Percentiles rank a stretch among this genome's conserved stretches.
Evolutionary conservation across 148 eudicot species (phyloP).

Genomic region (Nepenthes gracilis): DNA sequence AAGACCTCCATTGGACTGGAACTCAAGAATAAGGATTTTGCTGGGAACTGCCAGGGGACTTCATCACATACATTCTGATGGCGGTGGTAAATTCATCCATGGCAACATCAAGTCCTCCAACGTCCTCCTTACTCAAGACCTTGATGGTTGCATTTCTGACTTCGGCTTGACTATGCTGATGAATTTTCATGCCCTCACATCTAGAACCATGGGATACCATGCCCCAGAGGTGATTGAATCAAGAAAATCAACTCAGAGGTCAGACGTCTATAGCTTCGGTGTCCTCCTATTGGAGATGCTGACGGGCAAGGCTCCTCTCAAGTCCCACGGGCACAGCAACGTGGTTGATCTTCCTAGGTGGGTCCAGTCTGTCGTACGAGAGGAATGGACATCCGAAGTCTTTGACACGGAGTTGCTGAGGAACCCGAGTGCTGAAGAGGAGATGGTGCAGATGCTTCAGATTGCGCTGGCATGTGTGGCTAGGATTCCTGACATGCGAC

Average conservation of each 20-base stretch:
- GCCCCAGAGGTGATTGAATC: conserved; percentile 77
- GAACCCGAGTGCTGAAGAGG: conserved; percentile 54
- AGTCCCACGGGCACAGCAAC: conserved; percentile 41
- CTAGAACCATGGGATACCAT: conserved; percentile 56
- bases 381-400: conserved; percentile 96
- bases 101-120: conserved; percentile 91
- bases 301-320: conserved; percentile 68
- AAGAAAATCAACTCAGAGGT: conserved; percentile 49
- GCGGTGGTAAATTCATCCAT: conserved; percentile 52
- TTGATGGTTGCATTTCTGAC: conserved; percentile 51
- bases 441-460: conserved; percentile 92
- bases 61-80: conserved; percentile 65
- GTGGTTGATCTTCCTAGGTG: conserved; percentile 83
- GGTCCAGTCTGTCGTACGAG: conserved; percentile 87
- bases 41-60: conserved; percentile 71
- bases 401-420: conserved; percentile 64
- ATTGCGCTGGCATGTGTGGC: conserved; percentile 75
- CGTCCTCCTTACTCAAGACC: conserved; percentile 55
- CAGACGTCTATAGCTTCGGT: conserved; percentile 96
- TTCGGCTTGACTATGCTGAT: conserved; percentile 50
- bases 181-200: conserved; percentile 27
- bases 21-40: conserved; percentile 52
- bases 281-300: conserved; percentile 73
- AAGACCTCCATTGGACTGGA: conserved; percentile 67
- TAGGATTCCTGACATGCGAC: conserved; percentile 50